Conservation (phyloP, 257 asterid species). For the Verbascum thapsus region DNA sequence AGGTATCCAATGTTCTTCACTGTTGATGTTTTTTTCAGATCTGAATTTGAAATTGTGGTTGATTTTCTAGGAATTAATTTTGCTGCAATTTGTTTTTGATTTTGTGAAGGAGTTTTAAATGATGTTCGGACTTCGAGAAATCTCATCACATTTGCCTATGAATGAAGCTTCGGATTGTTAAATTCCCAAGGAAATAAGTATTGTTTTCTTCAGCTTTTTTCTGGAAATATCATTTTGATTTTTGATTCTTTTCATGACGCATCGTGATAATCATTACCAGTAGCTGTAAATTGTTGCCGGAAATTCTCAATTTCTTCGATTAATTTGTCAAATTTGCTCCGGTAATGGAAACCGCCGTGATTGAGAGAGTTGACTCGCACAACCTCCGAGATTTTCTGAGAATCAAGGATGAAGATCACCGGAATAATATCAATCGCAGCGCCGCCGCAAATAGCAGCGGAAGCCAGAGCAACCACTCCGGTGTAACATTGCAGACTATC, state of each 20-base stretch:
- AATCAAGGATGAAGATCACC: slow-evolving; percentile 43
- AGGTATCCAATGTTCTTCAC: slow-evolving; percentile 34
- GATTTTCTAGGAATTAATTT: not conserved
- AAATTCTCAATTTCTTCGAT: not conserved
- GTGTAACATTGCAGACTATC: slow-evolving; percentile 41
- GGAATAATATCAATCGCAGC: slow-evolving; percentile 28
- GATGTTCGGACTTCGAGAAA: slow-evolving; percentile 34
- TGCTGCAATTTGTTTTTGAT: not conserved
- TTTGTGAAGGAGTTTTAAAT: not conserved
- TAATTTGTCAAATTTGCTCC: not conserved
- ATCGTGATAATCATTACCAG: not conserved
- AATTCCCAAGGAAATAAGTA: slow-evolving; percentile 25
- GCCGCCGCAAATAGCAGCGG: slow-evolving; percentile 29
- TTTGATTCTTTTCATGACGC: not conserved
- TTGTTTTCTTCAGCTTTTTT: slow-evolving; percentile 4
- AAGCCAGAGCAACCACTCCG: slow-evolving; percentile 32
- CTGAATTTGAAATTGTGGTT: slow-evolving; percentile 24
- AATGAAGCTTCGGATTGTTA: slow-evolving; percentile 38
- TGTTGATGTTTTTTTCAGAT: slow-evolving; percentile 27
- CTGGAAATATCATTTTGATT: slow-evolving; percentile 11
- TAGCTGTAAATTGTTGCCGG: slow-evolving; percentile 10
- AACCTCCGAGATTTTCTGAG: slow-evolving; percentile 45
- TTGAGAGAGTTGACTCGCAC: slow-evolving; percentile 40
- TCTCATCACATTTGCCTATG: slow-evolving; percentile 27
- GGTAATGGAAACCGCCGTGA: slow-evolving; percentile 32